Evolutionary conservation across 2,329 filamentous ascomycete genomes (phyloP).

Genomic region (Phialophora chinensis): DNA sequence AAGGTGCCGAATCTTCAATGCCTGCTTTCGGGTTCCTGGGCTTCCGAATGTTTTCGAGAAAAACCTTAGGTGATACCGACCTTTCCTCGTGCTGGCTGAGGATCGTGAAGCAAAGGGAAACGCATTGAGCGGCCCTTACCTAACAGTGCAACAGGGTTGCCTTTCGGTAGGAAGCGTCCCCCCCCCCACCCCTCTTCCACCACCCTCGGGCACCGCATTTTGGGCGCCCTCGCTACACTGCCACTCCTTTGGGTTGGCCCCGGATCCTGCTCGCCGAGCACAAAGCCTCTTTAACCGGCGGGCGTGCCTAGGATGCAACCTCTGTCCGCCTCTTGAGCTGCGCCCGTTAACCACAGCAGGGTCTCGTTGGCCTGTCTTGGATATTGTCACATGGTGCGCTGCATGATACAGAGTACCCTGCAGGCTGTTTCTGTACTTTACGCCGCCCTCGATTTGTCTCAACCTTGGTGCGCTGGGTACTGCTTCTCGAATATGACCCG

Average conservation of each 20-base stretch:
- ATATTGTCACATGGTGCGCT: conserved; percentile 6
- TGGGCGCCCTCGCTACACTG: conserved; percentile 7
- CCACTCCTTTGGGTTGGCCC: conserved; percentile 8
- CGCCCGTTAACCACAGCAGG: neutral
- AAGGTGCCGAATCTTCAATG: neutral
- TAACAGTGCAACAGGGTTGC: neutral
- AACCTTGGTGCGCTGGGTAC: conserved; percentile 1
- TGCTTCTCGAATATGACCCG: conserved; percentile 11
- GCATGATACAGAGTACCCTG: conserved; percentile 18
- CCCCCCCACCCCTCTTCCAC: neutral
- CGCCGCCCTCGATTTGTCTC: neutral
- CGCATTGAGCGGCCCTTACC: too few species aligned
- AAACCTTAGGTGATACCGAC: neutral
- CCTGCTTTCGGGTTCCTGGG: neutral
- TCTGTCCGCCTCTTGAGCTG: neutral
- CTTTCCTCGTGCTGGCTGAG: neutral
- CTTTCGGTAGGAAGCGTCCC: neutral
- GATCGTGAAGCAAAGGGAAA: neutral
- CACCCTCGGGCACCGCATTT: neutral
- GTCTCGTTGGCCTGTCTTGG: neutral
- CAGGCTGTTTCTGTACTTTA: neutral
- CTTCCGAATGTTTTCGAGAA: neutral
- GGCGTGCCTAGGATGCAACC: conserved; percentile 8
- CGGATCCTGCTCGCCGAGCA: neutral
- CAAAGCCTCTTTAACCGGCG: conserved; percentile 12